Conservation (phyloP, 2,329 filamentous ascomycete genomes). For the Endothia cerciana region DNA sequence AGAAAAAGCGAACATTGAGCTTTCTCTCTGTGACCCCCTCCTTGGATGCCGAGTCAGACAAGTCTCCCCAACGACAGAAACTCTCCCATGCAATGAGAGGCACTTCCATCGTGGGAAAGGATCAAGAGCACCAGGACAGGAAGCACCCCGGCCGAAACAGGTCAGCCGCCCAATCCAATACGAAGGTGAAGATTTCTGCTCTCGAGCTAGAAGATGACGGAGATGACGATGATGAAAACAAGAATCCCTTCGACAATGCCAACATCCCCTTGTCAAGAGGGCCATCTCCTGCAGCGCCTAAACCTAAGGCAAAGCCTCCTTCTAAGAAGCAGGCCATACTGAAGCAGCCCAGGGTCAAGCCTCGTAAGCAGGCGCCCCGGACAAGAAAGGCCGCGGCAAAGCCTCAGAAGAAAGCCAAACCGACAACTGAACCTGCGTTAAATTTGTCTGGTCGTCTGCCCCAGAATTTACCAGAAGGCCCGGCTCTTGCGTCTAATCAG, state of each 20-base stretch:
- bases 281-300: not conserved
- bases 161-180: constrained; percentile 6
- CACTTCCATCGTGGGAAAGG: not conserved
- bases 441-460: not conserved
- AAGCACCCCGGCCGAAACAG: not conserved
- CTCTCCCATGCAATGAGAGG: not conserved
- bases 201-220: constrained; percentile 1
- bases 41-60: not conserved
- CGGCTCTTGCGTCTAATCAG: not conserved
- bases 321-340: not conserved
- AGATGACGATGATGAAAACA: not conserved
- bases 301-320: not conserved
- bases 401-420: not conserved
- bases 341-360: not conserved
- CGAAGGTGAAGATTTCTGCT: constrained; percentile 8
- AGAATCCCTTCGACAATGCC: not conserved
- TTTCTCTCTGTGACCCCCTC: not conserved
- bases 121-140: no score
- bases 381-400: not conserved
- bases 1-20: constrained; percentile 4
- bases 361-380: not conserved
- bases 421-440: not conserved
- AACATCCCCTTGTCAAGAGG: not conserved
- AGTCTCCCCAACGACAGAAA: not conserved
- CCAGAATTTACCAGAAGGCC: not conserved